Conservation (phyloP, 495 filamentous ascomycete species). For the Penicillium turbatum region DNA sequence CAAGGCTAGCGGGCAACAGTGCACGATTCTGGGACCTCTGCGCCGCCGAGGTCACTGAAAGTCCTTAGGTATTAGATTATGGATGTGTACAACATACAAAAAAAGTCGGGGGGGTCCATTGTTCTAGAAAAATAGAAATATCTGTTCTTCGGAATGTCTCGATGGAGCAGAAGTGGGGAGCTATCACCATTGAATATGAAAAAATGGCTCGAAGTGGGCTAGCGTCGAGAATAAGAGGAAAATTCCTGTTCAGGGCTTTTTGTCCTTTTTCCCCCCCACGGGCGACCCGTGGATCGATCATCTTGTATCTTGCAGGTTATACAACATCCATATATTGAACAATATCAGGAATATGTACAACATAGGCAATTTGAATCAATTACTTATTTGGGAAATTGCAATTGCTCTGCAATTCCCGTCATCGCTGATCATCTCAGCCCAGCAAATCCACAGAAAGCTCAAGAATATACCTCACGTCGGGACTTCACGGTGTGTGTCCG, state of each 20-base stretch:
- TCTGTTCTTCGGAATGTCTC: slow-evolving; percentile 1
- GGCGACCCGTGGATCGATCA: slow-evolving; percentile 6
- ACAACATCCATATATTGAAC: background rate
- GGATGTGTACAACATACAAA: no score
- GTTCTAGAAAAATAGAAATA: background rate
- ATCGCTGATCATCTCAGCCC: background rate
- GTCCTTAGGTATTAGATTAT: no score
- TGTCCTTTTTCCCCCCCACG: background rate
- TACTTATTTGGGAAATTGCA: background rate
- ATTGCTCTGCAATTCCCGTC: background rate
- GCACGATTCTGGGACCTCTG: slow-evolving; percentile 1
- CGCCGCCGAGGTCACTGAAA: slow-evolving; percentile 1
- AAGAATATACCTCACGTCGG: background rate
- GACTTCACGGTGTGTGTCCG: background rate
- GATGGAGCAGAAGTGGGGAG: slow-evolving; percentile 12
- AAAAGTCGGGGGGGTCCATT: background rate
- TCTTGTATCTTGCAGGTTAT: background rate
- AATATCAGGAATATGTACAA: background rate
- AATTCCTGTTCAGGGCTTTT: background rate
- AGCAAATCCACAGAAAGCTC: background rate
- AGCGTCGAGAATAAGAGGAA: slow-evolving; percentile 11
- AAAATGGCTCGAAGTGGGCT: slow-evolving; percentile 11
- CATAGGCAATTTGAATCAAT: no score
- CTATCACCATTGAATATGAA: slow-evolving; percentile 5
- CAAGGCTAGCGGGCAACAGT: slow-evolving; percentile 19